Evolutionary conservation across 371 early-diverging fungal genomes (phyloP), one percentile per base, ranked within the genome.

Genomic region (Thermomucor indicae-seudaticae): DNA sequence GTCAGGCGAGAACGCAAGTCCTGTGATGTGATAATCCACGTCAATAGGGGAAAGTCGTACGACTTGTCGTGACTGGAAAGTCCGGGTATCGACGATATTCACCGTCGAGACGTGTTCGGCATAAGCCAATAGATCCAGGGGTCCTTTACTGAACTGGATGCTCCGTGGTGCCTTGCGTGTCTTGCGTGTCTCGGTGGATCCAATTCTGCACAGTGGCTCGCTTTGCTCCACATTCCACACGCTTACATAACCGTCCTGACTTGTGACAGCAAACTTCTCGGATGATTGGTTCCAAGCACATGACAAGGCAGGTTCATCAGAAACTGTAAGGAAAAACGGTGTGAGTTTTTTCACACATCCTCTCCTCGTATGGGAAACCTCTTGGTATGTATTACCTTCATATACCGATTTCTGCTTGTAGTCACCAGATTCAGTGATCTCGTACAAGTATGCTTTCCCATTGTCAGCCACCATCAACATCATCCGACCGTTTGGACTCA

Each of bases 401-500:
- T 55, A 55, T 12, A 43, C n/a, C 6, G 45, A 14, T 25, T 23
- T 39, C 31, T 68, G 52, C 39, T 71, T 54, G 59, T 88, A 93
- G 20, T 66, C 63, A 39, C 79, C 87, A 34, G 62, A 69, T 10
- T 71, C 65, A 2, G 75, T 67, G 2, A 89, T 79, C 29, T 87
- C 81, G 64, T 75, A 95, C 32, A 92, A 38, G 63, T 82, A 88
- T 8, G 90, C 89, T 45, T 89, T 78, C 42, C 85, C 83, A 7
- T 86, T 69, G 59, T 95, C 95, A 12, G 93, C 93, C 5, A 90
- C 92, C 10, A 89, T 86, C 5, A 84, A 78, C 76, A 95, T 65
- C 51, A 78, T 83, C 24, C 73, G 75, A 16, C 89, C 89, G 71
- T 93, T 88, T 0, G 89, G 89, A 58, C 89, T 90, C 12, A 91